phyloP scores from a whole-genome alignment of 164 flowering plant species.

The Warburgia ugandensis region DNA sequence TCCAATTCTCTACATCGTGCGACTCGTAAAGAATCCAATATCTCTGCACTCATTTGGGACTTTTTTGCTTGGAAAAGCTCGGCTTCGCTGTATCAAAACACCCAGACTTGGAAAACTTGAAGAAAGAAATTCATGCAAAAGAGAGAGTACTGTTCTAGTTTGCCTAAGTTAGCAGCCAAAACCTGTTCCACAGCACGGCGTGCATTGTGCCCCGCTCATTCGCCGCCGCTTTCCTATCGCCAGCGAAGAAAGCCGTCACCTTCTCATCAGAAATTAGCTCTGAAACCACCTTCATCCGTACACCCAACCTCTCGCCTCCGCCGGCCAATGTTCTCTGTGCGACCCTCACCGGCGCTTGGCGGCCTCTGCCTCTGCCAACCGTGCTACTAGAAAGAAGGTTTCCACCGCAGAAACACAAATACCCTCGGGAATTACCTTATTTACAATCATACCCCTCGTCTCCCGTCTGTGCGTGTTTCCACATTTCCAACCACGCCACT shows the following conservation, averaged over 20 bases:
- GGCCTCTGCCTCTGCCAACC: constrained; percentile 72
- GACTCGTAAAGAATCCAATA: constrained; percentile 88
- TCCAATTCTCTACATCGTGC: constrained; percentile 45
- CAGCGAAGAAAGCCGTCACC: constrained; percentile 56
- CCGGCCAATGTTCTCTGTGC: constrained; percentile 44
- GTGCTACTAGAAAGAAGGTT: constrained; percentile 63
- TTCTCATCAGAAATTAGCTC: constrained; percentile 80
- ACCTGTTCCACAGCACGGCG: constrained; percentile 91
- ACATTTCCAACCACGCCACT: constrained; percentile 89
- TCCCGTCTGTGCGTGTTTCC: constrained; percentile 71
- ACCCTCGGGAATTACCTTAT: constrained; percentile 73
- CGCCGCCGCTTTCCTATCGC: constrained; percentile 28
- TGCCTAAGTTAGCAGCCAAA: constrained; percentile 9
- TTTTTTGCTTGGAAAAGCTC: constrained; percentile 68
- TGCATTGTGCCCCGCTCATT: constrained; percentile 82
- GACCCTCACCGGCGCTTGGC: constrained; percentile 67
- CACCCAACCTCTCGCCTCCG: constrained; percentile 31
- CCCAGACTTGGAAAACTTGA: too few relatives aligned
- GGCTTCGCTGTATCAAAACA: constrained; percentile 59
- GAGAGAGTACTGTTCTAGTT: not conserved
- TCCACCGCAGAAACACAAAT: constrained; percentile 89
- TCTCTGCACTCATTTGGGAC: constrained; percentile 61
- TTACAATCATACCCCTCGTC: constrained; percentile 61
- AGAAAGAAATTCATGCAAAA: too few relatives aligned
- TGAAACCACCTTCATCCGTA: constrained; percentile 58